Evolutionary conservation across 2,329 filamentous ascomycete genomes (phyloP).

Genomic region (Colletotrichum horii): DNA sequence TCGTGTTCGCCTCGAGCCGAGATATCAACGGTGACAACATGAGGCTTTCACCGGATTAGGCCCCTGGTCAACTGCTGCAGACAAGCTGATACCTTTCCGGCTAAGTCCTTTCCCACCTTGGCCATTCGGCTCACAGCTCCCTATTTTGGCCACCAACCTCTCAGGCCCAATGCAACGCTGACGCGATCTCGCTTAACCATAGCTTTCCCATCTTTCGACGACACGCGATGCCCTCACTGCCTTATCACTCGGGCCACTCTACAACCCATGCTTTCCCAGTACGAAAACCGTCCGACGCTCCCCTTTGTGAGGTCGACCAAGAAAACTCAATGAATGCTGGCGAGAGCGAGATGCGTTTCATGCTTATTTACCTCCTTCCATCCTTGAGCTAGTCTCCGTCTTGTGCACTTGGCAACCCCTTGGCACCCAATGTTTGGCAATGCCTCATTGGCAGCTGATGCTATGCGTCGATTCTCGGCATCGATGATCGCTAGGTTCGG

Average conservation of each 20-base stretch:
- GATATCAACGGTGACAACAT: not conserved
- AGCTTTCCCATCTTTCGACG: not conserved
- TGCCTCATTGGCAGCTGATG: not conserved
- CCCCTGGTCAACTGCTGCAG: not conserved
- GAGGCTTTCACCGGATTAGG: not conserved
- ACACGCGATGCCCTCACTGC: not conserved
- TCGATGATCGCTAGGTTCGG: not conserved
- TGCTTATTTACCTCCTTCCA: constrained; percentile 10
- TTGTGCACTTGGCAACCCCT: not conserved
- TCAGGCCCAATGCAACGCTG: not conserved
- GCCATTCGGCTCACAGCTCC: not conserved
- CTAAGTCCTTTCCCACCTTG: not conserved
- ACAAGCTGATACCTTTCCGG: not conserved
- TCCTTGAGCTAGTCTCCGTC: constrained; percentile 13
- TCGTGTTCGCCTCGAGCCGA: not conserved
- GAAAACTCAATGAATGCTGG: not conserved
- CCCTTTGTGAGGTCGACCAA: no score
- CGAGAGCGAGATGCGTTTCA: not conserved
- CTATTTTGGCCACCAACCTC: not conserved
- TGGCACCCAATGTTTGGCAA: not conserved
- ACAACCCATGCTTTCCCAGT: not conserved
- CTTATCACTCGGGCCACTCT: not conserved
- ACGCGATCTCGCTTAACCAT: not conserved
- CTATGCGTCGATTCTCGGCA: not conserved
- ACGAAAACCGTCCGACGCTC: not conserved